These are phyloP conservation scores for Harringtonia lauricola DNA, from an alignment of 2,329 filamentous ascomycete genomes.

Conservation along the genomic window DNA sequence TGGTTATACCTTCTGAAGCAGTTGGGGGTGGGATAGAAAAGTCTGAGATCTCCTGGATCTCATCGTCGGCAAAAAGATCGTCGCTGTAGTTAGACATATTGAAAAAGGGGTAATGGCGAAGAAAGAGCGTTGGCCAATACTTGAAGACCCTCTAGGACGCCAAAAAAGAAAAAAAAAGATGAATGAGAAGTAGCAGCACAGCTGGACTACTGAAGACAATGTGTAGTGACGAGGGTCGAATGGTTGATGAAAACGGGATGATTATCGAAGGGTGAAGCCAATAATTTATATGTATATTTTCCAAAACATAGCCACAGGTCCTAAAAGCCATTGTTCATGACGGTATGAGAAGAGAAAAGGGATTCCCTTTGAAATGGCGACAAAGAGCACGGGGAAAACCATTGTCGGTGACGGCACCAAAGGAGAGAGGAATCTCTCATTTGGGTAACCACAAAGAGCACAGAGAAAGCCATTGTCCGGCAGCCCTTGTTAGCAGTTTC, in stretches of 20 bases:
- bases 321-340: too few relatives aligned
- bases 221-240: too few relatives aligned
- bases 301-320: too few relatives aligned
- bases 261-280: too few relatives aligned
- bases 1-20: too few relatives aligned
- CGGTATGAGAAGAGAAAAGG: background rate
- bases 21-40: background rate
- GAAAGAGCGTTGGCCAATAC: too few relatives aligned
- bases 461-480: background rate
- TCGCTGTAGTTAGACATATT: too few relatives aligned
- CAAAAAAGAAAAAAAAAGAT: background rate
- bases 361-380: background rate
- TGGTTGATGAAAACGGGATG: background rate
- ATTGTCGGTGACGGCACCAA: background rate
- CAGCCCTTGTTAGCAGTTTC: too few relatives aligned
- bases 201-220: slow-evolving; percentile 8
- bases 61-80: slow-evolving; percentile 2
- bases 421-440: background rate
- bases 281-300: too few relatives aligned
- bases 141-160: background rate
- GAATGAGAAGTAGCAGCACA: slow-evolving; percentile 7
- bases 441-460: background rate
- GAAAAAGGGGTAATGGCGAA: too few relatives aligned
- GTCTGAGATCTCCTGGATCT: too few relatives aligned
- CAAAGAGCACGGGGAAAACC: background rate